Conservation (phyloP, 2,329 filamentous ascomycete genomes). For the Fusarium coffeatum region DNA sequence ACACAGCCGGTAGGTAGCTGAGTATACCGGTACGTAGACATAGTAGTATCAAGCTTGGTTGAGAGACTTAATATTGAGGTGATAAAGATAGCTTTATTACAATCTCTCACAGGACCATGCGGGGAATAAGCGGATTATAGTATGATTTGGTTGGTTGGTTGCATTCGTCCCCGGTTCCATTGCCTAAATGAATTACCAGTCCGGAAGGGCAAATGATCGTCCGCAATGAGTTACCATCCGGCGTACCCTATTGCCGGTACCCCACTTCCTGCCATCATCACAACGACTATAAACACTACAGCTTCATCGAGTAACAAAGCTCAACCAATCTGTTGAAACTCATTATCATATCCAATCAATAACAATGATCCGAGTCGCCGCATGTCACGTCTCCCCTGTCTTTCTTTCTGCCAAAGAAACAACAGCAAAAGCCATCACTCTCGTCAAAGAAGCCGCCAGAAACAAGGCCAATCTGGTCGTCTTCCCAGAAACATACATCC, state of each 20-base stretch:
- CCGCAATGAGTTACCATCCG: background rate
- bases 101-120: too few species aligned
- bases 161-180: background rate
- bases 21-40: too few species aligned
- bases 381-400: conserved; percentile 56
- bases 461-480: conserved; percentile 62
- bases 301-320: too few species aligned
- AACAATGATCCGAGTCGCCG: conserved; percentile 42
- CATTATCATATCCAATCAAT: background rate
- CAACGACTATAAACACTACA: too few species aligned
- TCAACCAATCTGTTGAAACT: background rate
- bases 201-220: background rate
- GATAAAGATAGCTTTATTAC: too few species aligned
- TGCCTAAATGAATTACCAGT: background rate
- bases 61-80: too few species aligned
- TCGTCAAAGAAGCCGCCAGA: conserved; percentile 58
- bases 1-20: too few species aligned
- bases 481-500: conserved; percentile 65
- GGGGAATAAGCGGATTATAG: too few species aligned
- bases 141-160: too few species aligned
- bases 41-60: too few species aligned
- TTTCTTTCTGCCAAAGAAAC: conserved; percentile 61
- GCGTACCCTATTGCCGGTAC: conserved; percentile 2
- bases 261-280: background rate
- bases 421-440: conserved; percentile 57